A percentile compares a stretch with the other conserved stretches of the same genome.
These are phyloP conservation scores for Rhododendron molle DNA, from an alignment of 148 eudicot species.

Conservation along the genomic window DNA sequence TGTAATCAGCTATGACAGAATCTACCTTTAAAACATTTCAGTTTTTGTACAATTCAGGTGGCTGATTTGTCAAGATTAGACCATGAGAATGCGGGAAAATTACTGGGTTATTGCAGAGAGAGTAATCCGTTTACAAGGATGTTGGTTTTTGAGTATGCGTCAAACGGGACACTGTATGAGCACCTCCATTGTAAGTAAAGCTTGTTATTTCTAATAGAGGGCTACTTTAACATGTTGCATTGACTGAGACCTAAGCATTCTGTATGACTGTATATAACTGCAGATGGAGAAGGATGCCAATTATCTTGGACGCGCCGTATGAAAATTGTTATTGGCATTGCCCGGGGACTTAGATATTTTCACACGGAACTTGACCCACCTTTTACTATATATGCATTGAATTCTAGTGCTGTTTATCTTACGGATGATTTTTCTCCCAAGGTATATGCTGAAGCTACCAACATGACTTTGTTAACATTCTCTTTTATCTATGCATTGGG, in stretches of 20 bases:
- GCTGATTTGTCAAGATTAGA: slow-evolving; percentile 86
- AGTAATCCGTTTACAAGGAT: slow-evolving; percentile 82
- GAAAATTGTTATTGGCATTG: slow-evolving; percentile 82
- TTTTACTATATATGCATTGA: slow-evolving; percentile 75
- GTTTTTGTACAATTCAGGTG: slow-evolving; percentile 43
- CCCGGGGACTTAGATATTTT: slow-evolving; percentile 77
- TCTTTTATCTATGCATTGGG: not conserved
- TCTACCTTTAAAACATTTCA: not conserved
- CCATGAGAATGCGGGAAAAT: slow-evolving; percentile 77
- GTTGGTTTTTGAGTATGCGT: slow-evolving; percentile 86
- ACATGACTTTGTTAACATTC: not conserved
- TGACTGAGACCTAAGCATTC: slow-evolving; percentile 25
- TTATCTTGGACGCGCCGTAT: slow-evolving; percentile 90
- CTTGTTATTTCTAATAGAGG: not conserved
- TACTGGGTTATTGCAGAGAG: slow-evolving; percentile 87
- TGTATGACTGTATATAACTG: slow-evolving; percentile 12
- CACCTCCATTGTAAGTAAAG: slow-evolving; percentile 85
- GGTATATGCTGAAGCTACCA: slow-evolving; percentile 30
- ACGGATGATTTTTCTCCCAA: slow-evolving; percentile 94
- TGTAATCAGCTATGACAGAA: not conserved
- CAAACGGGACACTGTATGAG: slow-evolving; percentile 88
- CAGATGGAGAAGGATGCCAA: slow-evolving; percentile 89
- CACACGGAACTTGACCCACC: slow-evolving; percentile 92
- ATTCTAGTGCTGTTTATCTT: slow-evolving; percentile 82
- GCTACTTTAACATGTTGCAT: slow-evolving; percentile 1